Base-by-base conservation (phyloP, 108 stramenopile species). In the Nitzschia sp. region DNA sequence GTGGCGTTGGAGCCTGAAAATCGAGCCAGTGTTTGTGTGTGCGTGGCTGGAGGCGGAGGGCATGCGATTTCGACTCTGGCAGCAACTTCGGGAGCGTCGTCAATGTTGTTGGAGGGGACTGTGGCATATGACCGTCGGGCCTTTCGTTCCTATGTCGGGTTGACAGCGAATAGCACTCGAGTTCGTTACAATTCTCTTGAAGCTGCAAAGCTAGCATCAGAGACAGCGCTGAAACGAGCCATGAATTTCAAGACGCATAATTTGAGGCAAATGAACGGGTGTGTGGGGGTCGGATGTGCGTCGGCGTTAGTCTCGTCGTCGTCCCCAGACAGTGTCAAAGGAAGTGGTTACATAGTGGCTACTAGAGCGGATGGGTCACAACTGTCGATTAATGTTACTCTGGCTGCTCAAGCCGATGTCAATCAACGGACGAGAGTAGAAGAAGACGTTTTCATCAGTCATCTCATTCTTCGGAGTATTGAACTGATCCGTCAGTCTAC, bases 71-170 rank as follows among this genome's bases (percentile, higher is more conserved):
- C 88, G 11, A 71, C 85, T 18, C 74, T 94, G 61, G 78, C 88
- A 0, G 81, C 90, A 17, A 89, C 81, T 0, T 74, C 88, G 1
- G 89, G 89, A 23, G 93, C 93, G 46, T 91, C 90, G 28, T 71
- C 74, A 0, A 19, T 88, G 13, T 56, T 94, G 8, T 32, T 91
- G 54, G 88, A 94, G 57, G 83, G 84, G 8, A 64, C 78, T 28
- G 73, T 89, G 0, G 64, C 79, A 3, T 90, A 94, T 28, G 88
- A 91, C 77, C 82, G 90, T 18, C 54, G 54, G 27, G 85, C 88
- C 2, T 94, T 82, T 76, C 81, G 74, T 1, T 63, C 78, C 31
- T 92, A 82, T 66, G 80, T 87, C 26, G 33, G 49, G 23, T 29
- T 75, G 59, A 51, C 68, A 47, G 35, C 53, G 19, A 57, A 29